Evolutionary conservation across 192 early-diverging fungal species (phyloP).

Genomic region (Borealophlyctis nickersoniae): DNA sequence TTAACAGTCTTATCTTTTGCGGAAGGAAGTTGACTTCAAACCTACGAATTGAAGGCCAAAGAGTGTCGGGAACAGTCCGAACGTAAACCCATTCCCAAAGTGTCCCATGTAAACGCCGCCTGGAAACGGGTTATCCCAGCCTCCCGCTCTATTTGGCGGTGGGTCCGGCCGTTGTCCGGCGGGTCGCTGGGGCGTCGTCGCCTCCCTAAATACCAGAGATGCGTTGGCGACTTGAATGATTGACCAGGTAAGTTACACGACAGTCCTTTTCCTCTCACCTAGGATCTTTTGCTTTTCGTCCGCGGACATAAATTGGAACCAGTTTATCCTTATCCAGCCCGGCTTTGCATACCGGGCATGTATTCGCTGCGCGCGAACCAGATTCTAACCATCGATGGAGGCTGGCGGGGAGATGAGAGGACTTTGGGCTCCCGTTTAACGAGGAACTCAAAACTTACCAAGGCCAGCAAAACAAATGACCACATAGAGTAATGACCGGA

Average conservation of each 20-base stretch:
- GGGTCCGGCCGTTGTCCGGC: conserved; percentile 33
- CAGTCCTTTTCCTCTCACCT: conserved; percentile 6
- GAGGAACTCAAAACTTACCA: too few species aligned
- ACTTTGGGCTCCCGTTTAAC: background rate
- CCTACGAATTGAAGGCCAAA: conserved; percentile 55
- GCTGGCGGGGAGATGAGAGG: background rate
- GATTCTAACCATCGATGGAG: background rate
- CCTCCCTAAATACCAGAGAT: conserved; percentile 2
- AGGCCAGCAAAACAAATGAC: conserved; percentile 51
- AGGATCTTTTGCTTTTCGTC: conserved; percentile 33
- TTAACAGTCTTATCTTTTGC: background rate
- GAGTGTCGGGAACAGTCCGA: conserved; percentile 68
- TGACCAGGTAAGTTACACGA: background rate
- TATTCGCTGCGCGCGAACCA: conserved; percentile 21
- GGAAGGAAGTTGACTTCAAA: too few species aligned
- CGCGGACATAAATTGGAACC: conserved; percentile 43
- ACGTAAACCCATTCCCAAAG: conserved; percentile 49
- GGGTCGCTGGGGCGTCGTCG: conserved; percentile 33
- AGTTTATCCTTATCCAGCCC: conserved; percentile 36
- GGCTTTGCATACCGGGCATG: conserved; percentile 51
- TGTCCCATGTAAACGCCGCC: conserved; percentile 30
- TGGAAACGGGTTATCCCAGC: conserved; percentile 22
- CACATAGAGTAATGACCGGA: conserved; percentile 48
- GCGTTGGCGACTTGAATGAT: background rate
- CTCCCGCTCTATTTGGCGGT: conserved; percentile 10